Conservation (phyloP, 2,329 filamentous ascomycete species). For the Cladosporium sp. region DNA sequence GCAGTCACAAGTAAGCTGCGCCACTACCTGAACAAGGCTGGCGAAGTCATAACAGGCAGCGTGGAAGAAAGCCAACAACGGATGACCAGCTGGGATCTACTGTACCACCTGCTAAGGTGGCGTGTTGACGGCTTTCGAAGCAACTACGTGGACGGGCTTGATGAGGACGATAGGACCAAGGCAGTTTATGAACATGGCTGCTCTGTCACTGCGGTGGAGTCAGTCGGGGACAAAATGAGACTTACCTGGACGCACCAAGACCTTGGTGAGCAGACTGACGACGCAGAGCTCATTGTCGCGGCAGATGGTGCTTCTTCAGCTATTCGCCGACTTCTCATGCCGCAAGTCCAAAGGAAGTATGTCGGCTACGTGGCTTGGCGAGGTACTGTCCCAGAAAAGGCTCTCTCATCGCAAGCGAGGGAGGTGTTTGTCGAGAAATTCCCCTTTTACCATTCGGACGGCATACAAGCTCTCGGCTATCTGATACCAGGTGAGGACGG, state of each 20-base stretch:
- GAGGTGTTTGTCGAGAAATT: slow-evolving; percentile 36
- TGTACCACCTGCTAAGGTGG: slow-evolving; percentile 43
- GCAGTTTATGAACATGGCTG: slow-evolving; percentile 29
- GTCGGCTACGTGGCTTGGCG: slow-evolving; percentile 31
- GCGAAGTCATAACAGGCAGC: slow-evolving; percentile 25
- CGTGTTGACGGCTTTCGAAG: slow-evolving; percentile 40
- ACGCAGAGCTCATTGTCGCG: slow-evolving; percentile 39
- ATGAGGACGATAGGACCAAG: slow-evolving; percentile 16
- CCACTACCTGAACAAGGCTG: slow-evolving; percentile 27
- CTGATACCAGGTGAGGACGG: slow-evolving; percentile 44
- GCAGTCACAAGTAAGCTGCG: slow-evolving; percentile 25
- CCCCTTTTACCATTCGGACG: slow-evolving; percentile 37
- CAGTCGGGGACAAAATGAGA: slow-evolving; percentile 18
- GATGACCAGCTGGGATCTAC: slow-evolving; percentile 49
- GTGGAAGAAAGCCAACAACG: slow-evolving; percentile 34
- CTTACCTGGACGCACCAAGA: slow-evolving; percentile 26
- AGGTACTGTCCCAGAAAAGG: slow-evolving; percentile 30
- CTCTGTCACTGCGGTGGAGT: slow-evolving; percentile 25
- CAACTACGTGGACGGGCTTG: slow-evolving; percentile 24
- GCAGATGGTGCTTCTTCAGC: slow-evolving; percentile 39
- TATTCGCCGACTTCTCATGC: slow-evolving; percentile 23
- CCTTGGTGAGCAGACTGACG: slow-evolving; percentile 18
- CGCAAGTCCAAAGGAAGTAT: slow-evolving; percentile 27
- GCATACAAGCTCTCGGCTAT: slow-evolving; percentile 40
- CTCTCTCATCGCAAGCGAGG: slow-evolving; percentile 30